Conservation (phyloP, 257 asterid species). For the Scutellaria baicalensis region DNA sequence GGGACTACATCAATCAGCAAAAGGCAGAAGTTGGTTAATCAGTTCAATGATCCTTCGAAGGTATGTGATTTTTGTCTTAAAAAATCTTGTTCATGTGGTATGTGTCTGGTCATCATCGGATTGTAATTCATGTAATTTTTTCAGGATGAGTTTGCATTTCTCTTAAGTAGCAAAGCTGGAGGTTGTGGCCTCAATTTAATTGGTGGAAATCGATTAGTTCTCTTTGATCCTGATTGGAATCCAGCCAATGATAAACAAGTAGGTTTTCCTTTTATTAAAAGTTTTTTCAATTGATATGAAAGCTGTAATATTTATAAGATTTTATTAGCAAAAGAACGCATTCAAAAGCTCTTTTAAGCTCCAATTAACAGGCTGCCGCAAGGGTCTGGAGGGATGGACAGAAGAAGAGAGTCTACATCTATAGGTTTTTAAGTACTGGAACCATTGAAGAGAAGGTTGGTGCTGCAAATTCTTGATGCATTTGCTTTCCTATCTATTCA, state of each 20-base stretch:
- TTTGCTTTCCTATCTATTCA: constrained; percentile 4
- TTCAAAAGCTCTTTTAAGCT: constrained; percentile 13
- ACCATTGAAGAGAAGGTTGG: constrained; percentile 96
- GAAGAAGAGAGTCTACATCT: constrained; percentile 94
- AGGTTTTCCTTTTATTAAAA: constrained; percentile 4
- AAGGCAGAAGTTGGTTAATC: constrained; percentile 90
- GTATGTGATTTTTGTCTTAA: constrained; percentile 27
- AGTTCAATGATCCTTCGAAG: constrained; percentile 80
- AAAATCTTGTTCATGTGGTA: constrained; percentile 9
- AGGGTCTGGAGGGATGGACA: constrained; percentile 99
- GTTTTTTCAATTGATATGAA: constrained; percentile 3
- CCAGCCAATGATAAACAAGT: constrained; percentile 99
- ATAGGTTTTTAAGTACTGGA: constrained; percentile 92
- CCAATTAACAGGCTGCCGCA: constrained; percentile 78
- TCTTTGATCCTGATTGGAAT: constrained; percentile 99
- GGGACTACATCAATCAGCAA: constrained; percentile 92
- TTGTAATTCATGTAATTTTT: constrained; percentile 1
- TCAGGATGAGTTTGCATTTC: constrained; percentile 97
- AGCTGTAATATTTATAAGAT: neutral
- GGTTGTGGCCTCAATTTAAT: constrained; percentile 98
- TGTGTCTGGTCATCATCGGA: constrained; percentile 4
- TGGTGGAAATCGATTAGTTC: constrained; percentile 91
- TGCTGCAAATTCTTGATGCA: constrained; percentile 16
- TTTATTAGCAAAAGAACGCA: neutral
- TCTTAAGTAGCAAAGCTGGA: constrained; percentile 98